A percentile compares a stretch with the other conserved stretches of the same genome.
Conservation (phyloP, 306 rosid genomes). For the Cyclanthera cordifolia region DNA sequence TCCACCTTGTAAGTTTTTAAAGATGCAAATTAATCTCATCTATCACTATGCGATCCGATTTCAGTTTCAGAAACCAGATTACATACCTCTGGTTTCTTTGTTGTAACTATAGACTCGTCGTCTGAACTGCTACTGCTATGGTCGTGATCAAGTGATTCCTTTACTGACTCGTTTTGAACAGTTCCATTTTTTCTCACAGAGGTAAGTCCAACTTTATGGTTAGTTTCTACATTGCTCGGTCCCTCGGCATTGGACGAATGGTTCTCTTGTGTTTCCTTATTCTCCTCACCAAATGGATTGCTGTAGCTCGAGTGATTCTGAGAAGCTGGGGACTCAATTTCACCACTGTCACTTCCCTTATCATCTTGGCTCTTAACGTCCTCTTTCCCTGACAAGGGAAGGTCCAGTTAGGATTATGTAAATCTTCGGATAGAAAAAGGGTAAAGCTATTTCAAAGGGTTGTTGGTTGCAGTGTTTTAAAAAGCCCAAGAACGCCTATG, state of each 20-base stretch:
- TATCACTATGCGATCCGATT: constrained; percentile 10
- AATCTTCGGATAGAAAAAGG: not conserved
- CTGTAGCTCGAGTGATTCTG: constrained; percentile 24
- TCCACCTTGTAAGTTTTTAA: constrained; percentile 15
- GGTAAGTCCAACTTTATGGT: constrained; percentile 1
- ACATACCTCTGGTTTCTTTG: constrained; percentile 9
- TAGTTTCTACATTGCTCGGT: constrained; percentile 16
- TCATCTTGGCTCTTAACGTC: constrained; percentile 42
- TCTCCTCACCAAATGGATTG: constrained; percentile 27
- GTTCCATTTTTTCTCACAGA: constrained; percentile 1
- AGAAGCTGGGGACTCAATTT: constrained; percentile 27
- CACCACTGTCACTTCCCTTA: constrained; percentile 51
- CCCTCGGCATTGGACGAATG: constrained; percentile 21
- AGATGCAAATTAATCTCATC: constrained; percentile 17
- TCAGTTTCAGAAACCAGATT: not conserved
- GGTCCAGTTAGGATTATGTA: constrained; percentile 16
- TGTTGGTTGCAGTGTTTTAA: no score
- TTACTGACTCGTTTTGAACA: not conserved
- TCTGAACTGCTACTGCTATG: constrained; percentile 29
- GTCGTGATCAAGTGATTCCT: not conserved
- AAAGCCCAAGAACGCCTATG: no score
- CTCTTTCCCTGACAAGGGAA: constrained; percentile 45
- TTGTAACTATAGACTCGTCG: constrained; percentile 17
- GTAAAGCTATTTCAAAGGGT: not conserved
- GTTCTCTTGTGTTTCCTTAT: constrained; percentile 24